A percentile compares a stretch with the other conserved stretches of the same genome.
Conservation (phyloP, 257 asterid genomes). For the Gentiana macrophylla region DNA sequence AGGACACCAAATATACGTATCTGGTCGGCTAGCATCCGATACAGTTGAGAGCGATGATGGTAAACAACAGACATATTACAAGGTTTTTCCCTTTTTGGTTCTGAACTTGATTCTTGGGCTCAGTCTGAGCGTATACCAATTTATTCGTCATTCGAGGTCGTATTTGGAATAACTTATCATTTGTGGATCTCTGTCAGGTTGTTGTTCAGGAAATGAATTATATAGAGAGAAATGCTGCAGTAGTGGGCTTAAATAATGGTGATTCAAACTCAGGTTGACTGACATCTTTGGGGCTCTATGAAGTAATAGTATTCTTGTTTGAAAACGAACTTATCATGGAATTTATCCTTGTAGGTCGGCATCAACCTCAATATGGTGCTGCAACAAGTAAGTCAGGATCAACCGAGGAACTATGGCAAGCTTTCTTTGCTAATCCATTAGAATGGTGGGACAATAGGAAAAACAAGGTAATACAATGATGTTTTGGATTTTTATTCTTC, state of each 20-base stretch:
- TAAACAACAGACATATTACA: constrained; percentile 77
- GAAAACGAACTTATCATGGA: neutral
- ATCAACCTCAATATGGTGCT: constrained; percentile 19
- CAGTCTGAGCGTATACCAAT: neutral
- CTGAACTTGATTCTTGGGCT: constrained; percentile 4
- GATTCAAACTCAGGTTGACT: constrained; percentile 37
- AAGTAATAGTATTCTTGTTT: neutral
- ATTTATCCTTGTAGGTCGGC: constrained; percentile 38
- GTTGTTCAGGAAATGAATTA: constrained; percentile 82
- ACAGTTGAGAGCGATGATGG: constrained; percentile 78
- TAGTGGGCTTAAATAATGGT: constrained; percentile 48
- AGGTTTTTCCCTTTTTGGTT: constrained; percentile 33
- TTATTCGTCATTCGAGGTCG: neutral
- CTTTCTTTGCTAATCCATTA: constrained; percentile 79
- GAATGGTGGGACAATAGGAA: constrained; percentile 99
- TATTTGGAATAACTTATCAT: constrained; percentile 1
- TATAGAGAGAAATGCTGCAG: constrained; percentile 42
- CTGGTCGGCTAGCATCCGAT: constrained; percentile 79
- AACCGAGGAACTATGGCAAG: constrained; percentile 91
- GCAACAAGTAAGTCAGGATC: constrained; percentile 55
- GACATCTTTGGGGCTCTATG: neutral
- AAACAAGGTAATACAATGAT: constrained; percentile 54
- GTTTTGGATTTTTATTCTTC: neutral
- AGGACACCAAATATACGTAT: constrained; percentile 74
- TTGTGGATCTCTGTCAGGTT: constrained; percentile 42